Conservation (phyloP, 371 early-diverging fungal species). For the Syncephalastrum racemosum region DNA sequence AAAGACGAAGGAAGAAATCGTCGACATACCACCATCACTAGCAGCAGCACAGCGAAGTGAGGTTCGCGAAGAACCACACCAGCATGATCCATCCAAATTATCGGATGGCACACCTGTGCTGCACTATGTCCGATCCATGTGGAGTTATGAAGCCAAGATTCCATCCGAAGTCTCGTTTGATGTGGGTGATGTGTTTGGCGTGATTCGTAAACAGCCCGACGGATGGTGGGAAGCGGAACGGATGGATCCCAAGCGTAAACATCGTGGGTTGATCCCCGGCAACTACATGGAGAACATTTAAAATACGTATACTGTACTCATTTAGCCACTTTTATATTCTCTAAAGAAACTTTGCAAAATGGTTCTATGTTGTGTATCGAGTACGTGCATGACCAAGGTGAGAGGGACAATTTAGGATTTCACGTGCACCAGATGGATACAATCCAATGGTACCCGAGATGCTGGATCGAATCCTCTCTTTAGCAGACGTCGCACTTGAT, state of each 20-base stretch:
- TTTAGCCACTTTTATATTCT: not conserved
- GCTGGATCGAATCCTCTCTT: too few relatives aligned
- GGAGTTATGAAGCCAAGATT: conserved; percentile 32
- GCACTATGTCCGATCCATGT: conserved; percentile 18
- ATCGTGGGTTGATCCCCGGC: conserved; percentile 31
- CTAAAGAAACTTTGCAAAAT: too few relatives aligned
- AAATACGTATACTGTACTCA: conserved; percentile 2
- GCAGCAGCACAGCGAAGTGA: not conserved
- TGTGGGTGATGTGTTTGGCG: conserved; percentile 24
- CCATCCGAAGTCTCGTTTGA: conserved; percentile 12
- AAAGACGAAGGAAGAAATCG: not conserved
- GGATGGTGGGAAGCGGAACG: conserved; percentile 34
- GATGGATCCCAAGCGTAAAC: conserved; percentile 11
- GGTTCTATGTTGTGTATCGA: too few relatives aligned
- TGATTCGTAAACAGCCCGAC: conserved; percentile 28
- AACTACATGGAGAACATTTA: conserved; percentile 24
- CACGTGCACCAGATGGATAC: too few relatives aligned
- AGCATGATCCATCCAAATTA: conserved; percentile 3
- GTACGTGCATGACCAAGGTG: too few relatives aligned
- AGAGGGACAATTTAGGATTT: too few relatives aligned
- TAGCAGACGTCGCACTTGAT: too few relatives aligned
- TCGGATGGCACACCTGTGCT: conserved; percentile 7
- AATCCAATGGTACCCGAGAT: too few relatives aligned
- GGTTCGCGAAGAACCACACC: not conserved
- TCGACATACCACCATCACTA: not conserved